Evolutionary conservation across 352 stramenopile species (phyloP), one percentile per base, ranked within the genome.

Genomic region (Phytophthora melonis): DNA sequence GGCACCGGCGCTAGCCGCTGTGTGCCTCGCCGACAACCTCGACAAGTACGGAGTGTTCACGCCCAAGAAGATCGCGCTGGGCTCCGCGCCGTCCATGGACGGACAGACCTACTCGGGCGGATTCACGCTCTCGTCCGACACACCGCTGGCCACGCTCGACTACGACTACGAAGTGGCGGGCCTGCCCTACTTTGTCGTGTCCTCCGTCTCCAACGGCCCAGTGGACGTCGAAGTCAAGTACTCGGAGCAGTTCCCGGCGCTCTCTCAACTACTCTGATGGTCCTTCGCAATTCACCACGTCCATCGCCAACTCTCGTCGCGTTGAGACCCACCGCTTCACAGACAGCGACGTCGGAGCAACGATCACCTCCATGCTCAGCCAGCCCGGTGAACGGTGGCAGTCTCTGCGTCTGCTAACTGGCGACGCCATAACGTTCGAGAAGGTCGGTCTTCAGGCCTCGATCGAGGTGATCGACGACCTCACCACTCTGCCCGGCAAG

Each of bases 151-250:
- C 47, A 80, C 73, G 16, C 63, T 80, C 16, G 73, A 80, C 63
- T 74, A 77, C 47, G 60, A 69, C 63, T 80, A 80, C 34, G 63
- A 79, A 47, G 68, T 79, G 3, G 73, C 73, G 3, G 73, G 73
- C 0, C 18, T 80, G 21, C 73, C 63, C 18, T 80, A 77, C 52
- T 80, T 77, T 32, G 55, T 69, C 8, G 73, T 77, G 11, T 70
- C 58, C 30, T 50, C 57, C 14, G 53, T 79, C 56, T 64, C 57
- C 27, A 62, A 71, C 2, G 72, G 58, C 10, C 67, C 68, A 0
- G 72, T 79, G 21, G 66, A 79, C 18, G 43, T 79, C 67, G 72
- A 79, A 49, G 67, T 79, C 56, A 79, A 79, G 58, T 79, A 76
- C 67, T 57, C 67, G 45, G 72, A 79, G 49, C 72, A 70, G 55